Evolutionary conservation across 108 stramenopile genomes (phyloP), one percentile per base, ranked within the genome.

Genomic region (Fistulifera pelliculosa): DNA sequence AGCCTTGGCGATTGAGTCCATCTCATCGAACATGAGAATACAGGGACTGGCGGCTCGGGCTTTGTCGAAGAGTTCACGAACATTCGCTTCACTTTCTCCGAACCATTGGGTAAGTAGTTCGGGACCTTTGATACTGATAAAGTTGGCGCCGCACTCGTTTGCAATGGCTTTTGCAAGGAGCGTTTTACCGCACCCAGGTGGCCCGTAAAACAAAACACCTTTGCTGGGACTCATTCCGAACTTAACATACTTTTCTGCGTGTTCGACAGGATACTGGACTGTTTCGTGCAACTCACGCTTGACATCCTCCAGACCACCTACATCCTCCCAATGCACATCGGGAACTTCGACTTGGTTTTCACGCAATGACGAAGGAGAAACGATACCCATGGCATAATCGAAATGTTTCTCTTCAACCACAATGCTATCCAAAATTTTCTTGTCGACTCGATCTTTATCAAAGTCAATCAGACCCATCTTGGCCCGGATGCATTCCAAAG

Each of bases 1-100:
- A 66, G 73, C 84, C 68, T 79, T 80, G 31, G 95, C 96, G 35
- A 99, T 89, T 17, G 95, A 93, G 68, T 99, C 97, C 61, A 99
- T 93, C 65, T 99, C 98, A 66, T 99, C 98, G 58, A 99, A 98
- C 76, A 99, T 96, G n/a, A 99, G 73, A 57, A 99, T 94, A 68
- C 96, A 97, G 0, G 89, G 89, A 64, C 78, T 81, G 14, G 87
- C 85, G 3, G 86, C 74, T 5, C 87, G 80, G 15, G 93, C 94
- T 62, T 88, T 90, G 68, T 88, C 86, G 59, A 93, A 92, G 4
- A 96, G 74, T 62, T 95, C 90, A 49, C 96, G 80, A 25, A 99
- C 96, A 35, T 95, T 94, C n/a, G 93, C 90, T 76, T 99, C 97
- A 60, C 81, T 83, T 67, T 95, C 96, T 54, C 98, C 98, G 59